Percentiles rank a stretch among this genome's conserved stretches.
Evolutionary conservation across 2,329 filamentous ascomycete genomes (phyloP).

Genomic region (Diplocarpon mali): DNA sequence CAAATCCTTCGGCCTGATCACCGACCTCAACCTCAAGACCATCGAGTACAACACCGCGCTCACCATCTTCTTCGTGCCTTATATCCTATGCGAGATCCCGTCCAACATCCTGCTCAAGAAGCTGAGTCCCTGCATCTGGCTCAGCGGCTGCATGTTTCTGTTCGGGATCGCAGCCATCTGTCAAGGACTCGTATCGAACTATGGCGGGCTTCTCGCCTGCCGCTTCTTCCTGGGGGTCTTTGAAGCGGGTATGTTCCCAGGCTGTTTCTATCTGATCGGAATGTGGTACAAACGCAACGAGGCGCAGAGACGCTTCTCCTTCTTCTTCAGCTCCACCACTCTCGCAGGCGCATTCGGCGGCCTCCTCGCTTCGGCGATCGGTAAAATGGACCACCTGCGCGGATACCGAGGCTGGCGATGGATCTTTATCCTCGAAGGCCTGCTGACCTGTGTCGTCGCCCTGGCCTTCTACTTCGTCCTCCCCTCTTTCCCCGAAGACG

Average conservation of each 20-base stretch:
- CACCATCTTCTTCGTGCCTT: constrained; percentile 75
- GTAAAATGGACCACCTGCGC: constrained; percentile 66
- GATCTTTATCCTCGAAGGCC: constrained; percentile 73
- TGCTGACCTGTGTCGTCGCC: constrained; percentile 49
- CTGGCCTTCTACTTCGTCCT: constrained; percentile 58
- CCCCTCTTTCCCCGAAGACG: constrained; percentile 64
- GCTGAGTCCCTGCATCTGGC: constrained; percentile 57
- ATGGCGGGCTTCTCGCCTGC: constrained; percentile 65
- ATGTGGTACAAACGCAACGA: constrained; percentile 88
- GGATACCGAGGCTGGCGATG: constrained; percentile 68
- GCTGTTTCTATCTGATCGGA: constrained; percentile 63
- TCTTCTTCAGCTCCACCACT: constrained; percentile 82
- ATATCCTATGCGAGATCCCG: constrained; percentile 61
- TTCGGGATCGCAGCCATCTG: constrained; percentile 39
- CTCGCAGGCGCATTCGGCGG: constrained; percentile 79
- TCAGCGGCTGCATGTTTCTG: constrained; percentile 65
- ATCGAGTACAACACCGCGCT: constrained; percentile 63
- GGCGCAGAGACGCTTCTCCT: constrained; percentile 82
- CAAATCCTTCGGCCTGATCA: constrained; percentile 50
- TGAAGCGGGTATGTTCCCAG: constrained; percentile 68
- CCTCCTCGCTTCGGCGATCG: constrained; percentile 73
- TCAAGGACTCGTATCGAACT: constrained; percentile 42
- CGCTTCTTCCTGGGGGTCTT: constrained; percentile 78
- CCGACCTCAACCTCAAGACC: constrained; percentile 49
- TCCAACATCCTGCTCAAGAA: constrained; percentile 63